These are phyloP conservation scores for Fraxinus sp. DNA, from an alignment of 305 asterid species.

Conservation along the genomic window DNA sequence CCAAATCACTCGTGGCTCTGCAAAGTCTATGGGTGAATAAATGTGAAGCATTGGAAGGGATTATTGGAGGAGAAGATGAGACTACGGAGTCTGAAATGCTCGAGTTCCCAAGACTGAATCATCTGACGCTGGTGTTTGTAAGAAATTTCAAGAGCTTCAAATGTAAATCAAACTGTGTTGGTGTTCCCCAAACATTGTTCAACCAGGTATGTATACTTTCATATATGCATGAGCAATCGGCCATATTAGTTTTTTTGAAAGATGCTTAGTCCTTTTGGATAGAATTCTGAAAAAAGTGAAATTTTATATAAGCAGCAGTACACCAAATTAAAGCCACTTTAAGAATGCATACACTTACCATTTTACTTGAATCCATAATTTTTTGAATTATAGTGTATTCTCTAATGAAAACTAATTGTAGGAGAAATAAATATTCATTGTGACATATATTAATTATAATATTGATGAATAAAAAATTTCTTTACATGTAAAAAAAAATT, in stretches of 20 bases:
- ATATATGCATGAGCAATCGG: background rate
- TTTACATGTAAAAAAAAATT: no score
- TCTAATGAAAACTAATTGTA: background rate
- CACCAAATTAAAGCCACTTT: background rate
- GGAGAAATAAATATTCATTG: background rate
- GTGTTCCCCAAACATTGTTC: background rate
- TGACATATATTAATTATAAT: background rate
- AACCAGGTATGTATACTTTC: background rate
- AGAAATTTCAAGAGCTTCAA: background rate
- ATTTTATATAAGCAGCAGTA: background rate
- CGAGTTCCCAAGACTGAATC: background rate
- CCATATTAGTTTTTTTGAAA: background rate
- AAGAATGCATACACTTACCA: background rate
- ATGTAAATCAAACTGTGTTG: background rate
- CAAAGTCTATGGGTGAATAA: background rate
- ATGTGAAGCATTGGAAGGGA: background rate
- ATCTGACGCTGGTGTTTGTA: background rate
- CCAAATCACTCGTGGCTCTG: slow-evolving; percentile 8
- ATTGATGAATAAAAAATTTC: background rate
- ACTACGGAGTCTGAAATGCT: background rate
- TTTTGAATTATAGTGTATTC: background rate
- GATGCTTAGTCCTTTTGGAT: background rate
- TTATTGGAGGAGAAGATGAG: background rate
- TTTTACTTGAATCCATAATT: background rate
- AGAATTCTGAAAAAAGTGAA: background rate